Conservation (phyloP, 2,329 filamentous ascomycete species). For the Akanthomyces dipterigenus region DNA sequence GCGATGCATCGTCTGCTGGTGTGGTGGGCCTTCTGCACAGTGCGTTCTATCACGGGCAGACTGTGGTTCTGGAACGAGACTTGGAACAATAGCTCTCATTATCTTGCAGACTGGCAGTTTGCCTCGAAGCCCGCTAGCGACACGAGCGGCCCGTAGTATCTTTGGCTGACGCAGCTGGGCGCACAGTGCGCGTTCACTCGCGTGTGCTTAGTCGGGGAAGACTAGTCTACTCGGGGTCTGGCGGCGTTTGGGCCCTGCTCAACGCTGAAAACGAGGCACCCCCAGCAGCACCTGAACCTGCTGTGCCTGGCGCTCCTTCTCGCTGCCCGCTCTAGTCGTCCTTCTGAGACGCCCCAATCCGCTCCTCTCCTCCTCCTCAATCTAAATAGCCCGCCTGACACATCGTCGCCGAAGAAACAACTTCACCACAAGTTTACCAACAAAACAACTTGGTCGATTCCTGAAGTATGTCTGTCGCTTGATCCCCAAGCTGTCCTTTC, state of each 20-base stretch:
- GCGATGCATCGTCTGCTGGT: not conserved
- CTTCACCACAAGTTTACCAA: not conserved
- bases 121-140: not conserved
- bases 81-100: not conserved
- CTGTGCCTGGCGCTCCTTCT: not conserved
- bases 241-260: not conserved
- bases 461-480: conserved; percentile 26
- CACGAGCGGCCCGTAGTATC: not conserved
- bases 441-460: not conserved
- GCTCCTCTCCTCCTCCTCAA: not conserved
- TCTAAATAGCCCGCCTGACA: not conserved
- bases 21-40: not conserved
- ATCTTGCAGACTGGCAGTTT: not conserved
- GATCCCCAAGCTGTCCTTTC: conserved; percentile 20
- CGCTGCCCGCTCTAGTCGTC: not conserved
- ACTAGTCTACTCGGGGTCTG: not conserved
- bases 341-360: not conserved
- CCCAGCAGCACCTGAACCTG: conserved; percentile 1
- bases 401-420: not conserved
- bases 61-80: conserved; percentile 8
- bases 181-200: not conserved
- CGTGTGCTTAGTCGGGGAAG: not conserved
- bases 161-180: not conserved
- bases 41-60: not conserved
- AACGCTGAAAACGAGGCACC: not conserved